These are phyloP conservation scores for Solanum chmielewskii DNA, from an alignment of 257 asterid species.

Conservation along the genomic window DNA sequence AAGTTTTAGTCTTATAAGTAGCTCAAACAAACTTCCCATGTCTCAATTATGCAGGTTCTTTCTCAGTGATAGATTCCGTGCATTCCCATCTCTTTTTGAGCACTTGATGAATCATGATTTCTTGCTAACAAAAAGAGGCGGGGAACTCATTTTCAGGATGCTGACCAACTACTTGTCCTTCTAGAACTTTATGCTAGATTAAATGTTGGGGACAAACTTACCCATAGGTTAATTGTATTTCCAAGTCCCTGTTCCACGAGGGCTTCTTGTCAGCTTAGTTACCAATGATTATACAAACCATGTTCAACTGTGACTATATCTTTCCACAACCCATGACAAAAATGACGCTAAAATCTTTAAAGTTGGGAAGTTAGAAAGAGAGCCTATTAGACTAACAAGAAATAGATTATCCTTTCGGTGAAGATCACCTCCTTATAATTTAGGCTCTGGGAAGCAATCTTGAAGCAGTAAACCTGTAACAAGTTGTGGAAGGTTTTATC, in stretches of 20 bases:
- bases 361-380: background rate
- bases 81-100: background rate
- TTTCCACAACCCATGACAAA: background rate
- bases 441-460: background rate
- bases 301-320: background rate
- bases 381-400: background rate
- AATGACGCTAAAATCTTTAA: background rate
- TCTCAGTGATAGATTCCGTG: background rate
- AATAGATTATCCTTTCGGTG: background rate
- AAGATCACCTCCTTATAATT: background rate
- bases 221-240: background rate
- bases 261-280: background rate
- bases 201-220: background rate
- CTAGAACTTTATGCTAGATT: background rate
- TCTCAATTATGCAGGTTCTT: background rate
- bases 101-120: background rate
- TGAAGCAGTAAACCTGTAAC: background rate
- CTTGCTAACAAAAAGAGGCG: background rate
- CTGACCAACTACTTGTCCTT: background rate
- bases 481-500: too few species aligned
- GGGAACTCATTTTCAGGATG: background rate
- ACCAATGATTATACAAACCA: background rate
- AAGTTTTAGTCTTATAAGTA: background rate
- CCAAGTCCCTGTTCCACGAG: background rate
- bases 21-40: background rate